Evolutionary conservation across 208 protist genomes (phyloP).

Genomic region (Zelonia costaricensis): DNA sequence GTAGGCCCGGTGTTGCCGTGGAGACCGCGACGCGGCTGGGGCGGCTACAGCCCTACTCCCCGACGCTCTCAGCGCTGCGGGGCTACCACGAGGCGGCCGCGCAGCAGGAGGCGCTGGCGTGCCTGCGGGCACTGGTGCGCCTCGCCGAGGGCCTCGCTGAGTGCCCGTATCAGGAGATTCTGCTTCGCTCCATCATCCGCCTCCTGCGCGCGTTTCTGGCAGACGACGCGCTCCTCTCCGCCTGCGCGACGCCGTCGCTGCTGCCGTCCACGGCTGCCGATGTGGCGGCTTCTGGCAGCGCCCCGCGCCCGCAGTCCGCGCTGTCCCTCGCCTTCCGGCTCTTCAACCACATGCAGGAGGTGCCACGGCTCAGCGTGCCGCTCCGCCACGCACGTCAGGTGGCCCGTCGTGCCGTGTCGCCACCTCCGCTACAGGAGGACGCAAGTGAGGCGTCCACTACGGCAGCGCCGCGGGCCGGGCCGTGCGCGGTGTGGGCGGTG

Average conservation of each 20-base stretch:
- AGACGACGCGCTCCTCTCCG: conserved; percentile 3
- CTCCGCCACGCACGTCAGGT: conserved; percentile 15
- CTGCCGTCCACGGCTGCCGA: no score
- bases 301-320: background rate
- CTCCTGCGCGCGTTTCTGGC: conserved; percentile 21
- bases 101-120: background rate
- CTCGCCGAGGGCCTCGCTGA: conserved; percentile 10
- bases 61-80: conserved; percentile 10
- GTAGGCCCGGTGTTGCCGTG: background rate
- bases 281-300: background rate
- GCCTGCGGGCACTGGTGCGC: conserved; percentile 15
- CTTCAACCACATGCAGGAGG: conserved; percentile 31
- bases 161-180: conserved; percentile 5
- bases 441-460: background rate
- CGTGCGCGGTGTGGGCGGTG: conserved; percentile 23
- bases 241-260: no score
- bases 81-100: background rate
- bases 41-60: conserved; percentile 19
- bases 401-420: background rate
- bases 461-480: background rate
- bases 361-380: conserved; percentile 15
- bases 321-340: conserved; percentile 12
- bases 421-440: background rate
- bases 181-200: conserved; percentile 12
- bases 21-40: background rate